These are phyloP conservation scores for Cinnamomum chago DNA, from an alignment of 164 flowering plant genomes.

Conservation along the genomic window DNA sequence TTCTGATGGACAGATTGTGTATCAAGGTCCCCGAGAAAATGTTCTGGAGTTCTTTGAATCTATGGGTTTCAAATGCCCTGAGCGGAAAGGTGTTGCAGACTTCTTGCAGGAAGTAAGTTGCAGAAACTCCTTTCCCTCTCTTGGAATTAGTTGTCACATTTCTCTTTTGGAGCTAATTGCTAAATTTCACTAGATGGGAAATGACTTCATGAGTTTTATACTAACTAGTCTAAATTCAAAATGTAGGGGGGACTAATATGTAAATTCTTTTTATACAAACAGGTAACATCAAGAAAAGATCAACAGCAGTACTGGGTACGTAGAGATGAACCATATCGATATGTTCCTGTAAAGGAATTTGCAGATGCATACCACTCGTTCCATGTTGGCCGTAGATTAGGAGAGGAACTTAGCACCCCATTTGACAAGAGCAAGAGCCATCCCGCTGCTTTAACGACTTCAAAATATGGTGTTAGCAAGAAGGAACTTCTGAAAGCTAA, in stretches of 20 bases:
- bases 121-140: neutral
- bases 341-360: conserved; percentile 38
- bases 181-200: too few relatives aligned
- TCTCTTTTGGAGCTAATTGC: too few relatives aligned
- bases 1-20: conserved; percentile 51
- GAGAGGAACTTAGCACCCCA: conserved; percentile 35
- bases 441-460: conserved; percentile 38
- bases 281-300: conserved; percentile 40
- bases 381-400: conserved; percentile 31
- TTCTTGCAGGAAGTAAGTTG: conserved; percentile 36
- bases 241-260: neutral
- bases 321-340: conserved; percentile 41
- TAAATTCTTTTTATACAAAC: neutral
- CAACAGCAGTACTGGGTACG: conserved; percentile 61
- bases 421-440: conserved; percentile 41
- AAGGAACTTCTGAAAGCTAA: conserved; percentile 39
- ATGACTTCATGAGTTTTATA: too few relatives aligned
- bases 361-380: conserved; percentile 43
- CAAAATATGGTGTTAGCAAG: conserved; percentile 32
- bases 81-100: conserved; percentile 38
- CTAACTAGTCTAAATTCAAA: neutral
- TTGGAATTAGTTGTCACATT: too few relatives aligned
- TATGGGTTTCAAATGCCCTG: conserved; percentile 42
- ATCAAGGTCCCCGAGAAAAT: conserved; percentile 56
- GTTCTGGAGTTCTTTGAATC: conserved; percentile 49